Base-by-base conservation (phyloP, 306 rosid species). In the Rosa rugosa region DNA sequence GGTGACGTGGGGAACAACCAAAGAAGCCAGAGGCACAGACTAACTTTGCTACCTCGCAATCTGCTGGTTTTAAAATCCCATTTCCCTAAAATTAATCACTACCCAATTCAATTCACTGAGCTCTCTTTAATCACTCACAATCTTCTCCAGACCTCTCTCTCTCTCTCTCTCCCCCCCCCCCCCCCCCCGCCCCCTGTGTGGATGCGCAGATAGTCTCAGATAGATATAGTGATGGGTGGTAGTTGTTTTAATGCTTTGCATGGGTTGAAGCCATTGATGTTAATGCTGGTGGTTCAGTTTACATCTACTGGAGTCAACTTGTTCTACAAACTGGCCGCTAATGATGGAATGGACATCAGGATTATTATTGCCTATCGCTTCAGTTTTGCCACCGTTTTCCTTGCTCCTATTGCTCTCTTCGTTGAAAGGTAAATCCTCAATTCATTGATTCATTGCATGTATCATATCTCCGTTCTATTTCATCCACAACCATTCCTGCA, bases 351-450 rank as follows among this genome's bases (percentile, higher is more conserved):
- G 97, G 87, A 44, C 70, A 8, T 85, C 27, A 85, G 80, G 62
- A 27, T 92, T 0, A 57, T 85, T 22, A 75, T 83, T 27, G 98
- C 98, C 8, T 94, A 90, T 40, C 97, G 97, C 42, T 86, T 87
- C 22, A 0, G 86, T 3, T 92, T 94, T 22, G 89, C 91, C 22
- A 83, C 98, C 0, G 80, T 80, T 71, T 88, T 94, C 80, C 81
- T 87, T 1, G 80, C 80, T 74, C 97, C 97, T 8, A 69, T 89
- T 36, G 89, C 97, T 47, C 51, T 87, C 73, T 31, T 90, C 68
- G 0, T 92, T 14, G 94, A 89, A 85, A 89, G 97, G 97, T 89
- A 53, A 16, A 46, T 12, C 16, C 27, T 5, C 40, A 27, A 17
- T 3, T 0, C 22, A 36, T 3, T 2, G 25, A 22, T 51, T 47